These are phyloP conservation scores for Zymoseptoria brevis DNA, from an alignment of 2,329 filamentous ascomycete species.

Conservation along the genomic window DNA sequence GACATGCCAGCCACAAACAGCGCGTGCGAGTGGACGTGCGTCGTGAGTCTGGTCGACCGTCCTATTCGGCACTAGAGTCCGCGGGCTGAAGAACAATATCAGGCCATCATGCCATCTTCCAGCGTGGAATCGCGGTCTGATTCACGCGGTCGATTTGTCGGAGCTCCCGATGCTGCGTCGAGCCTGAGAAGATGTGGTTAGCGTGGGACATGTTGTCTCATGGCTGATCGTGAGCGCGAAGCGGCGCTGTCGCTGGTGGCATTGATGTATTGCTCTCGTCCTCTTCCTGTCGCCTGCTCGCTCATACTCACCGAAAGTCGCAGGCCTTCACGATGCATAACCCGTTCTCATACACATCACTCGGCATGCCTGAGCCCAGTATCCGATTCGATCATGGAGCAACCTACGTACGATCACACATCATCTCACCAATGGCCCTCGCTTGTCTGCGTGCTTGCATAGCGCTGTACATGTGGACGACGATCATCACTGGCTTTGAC, in stretches of 20 bases:
- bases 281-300: neutral
- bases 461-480: constrained; percentile 11
- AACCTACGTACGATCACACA: constrained; percentile 7
- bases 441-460: constrained; percentile 5
- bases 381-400: constrained; percentile 4
- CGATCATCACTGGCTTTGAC: constrained; percentile 10
- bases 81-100: neutral
- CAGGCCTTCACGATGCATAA: constrained; percentile 2
- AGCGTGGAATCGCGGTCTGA: neutral
- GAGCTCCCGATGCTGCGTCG: neutral
- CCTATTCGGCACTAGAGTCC: neutral
- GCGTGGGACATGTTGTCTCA: too few species aligned
- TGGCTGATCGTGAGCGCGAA: neutral
- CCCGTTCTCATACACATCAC: neutral
- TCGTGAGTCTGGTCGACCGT: neutral
- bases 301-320: neutral
- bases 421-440: constrained; percentile 3
- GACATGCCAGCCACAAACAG: neutral
- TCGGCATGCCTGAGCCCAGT: neutral
- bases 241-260: neutral
- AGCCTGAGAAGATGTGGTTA: neutral
- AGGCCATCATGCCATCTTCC: neutral
- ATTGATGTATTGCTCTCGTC: neutral
- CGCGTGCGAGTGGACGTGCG: too few species aligned
- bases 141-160: neutral